Evolutionary conservation across 179 eudicot species (phyloP), one percentile per base, ranked within the genome.

Genomic region (Amaranthus tricolor): DNA sequence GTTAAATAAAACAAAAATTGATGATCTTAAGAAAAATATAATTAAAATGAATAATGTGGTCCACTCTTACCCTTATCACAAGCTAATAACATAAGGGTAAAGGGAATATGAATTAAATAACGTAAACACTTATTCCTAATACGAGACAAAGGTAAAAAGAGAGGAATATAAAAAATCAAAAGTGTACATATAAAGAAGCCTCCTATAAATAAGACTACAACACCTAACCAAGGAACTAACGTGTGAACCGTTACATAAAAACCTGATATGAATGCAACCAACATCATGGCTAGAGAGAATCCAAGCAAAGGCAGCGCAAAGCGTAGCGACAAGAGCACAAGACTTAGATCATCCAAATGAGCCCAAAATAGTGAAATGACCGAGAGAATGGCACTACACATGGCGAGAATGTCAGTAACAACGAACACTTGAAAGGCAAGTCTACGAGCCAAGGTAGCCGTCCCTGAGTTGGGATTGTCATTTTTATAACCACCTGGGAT

Each of bases 401-500:
- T 60, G 20, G 84, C 86, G 9, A 83, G 73, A 7, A 81, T 78
- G 73, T 83, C 61, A 44, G 65, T 64, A 11, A 81, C 56, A 19
- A 79, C 64, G 53, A 78, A 84, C 1, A 72, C 74, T 61, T 84
- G 70, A 72, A 84, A 81, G 4, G 76, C 73, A 24, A 44, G 14
- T 60, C 62, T 64, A n/a, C 74, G 64, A 21, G 67, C 76, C 15
- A 84, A 21, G 52, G 67, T 73, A 3, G 87, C 81, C 74, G 66
- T 73, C 14, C 85, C 87, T 65, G 47, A 14, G 19, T 65, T 2
- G 5, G 82, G 78, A 12, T 50, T 11, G 1, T 78, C 15, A 71
- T 80, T 70, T 51, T 76, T 70, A 51, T 75, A 80, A 12, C 86
- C 88, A 11, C 88, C 88, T 0, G 88, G 88, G 68, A 83, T 66